Base-by-base conservation (phyloP, 192 early-diverging fungal genomes). In the Irineochytrium annulatum region DNA sequence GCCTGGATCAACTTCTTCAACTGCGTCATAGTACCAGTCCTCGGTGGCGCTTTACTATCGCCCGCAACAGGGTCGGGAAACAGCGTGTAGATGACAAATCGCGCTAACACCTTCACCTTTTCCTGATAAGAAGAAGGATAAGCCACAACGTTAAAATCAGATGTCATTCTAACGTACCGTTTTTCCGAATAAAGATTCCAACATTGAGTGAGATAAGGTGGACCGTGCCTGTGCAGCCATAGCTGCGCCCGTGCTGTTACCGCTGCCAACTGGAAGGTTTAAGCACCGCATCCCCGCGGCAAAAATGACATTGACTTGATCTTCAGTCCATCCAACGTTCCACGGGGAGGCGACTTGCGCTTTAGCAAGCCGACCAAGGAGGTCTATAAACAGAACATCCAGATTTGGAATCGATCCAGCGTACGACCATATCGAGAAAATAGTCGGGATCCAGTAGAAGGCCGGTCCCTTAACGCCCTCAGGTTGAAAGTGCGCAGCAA, bases 361-460 rank as follows among this genome's bases (percentile, higher is more conserved):
- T 53, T 66, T 69, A 2, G 89, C 84, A 41, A 97, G 76, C 0
- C 80, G 80, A 1, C 85, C 79, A 4, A 97, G 55, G 6, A 95
- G 59, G 17, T 84, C 80, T 31, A 93, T 63, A 52, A 92, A 87
- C 44, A 86, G 80, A 5, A 78, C 71, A 65, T 90, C 88, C 59
- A 83, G 86, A 1, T 77, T 71, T 3, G 68, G 62, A 3, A 77
- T 79, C 33, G 76, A 73, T 14, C 79, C 78, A n/a, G 83, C 74
- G 35, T 87, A 76, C 6, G 85, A 86, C 92, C 92, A 94, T 11
- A 96, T 65, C 43, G 86, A 77, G 59, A 96, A 93, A 6, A 93
- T 63, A 6, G 88, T 90, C 24, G 91, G 89, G 26, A 95, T 65
- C 84, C 91, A 80, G 48, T 53, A 78, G 55, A 77, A 92, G 4